Percentiles rank a stretch among this genome's conserved stretches.
Conservation (phyloP, 129 eudicot species). For the Flaveria trinervia region DNA sequence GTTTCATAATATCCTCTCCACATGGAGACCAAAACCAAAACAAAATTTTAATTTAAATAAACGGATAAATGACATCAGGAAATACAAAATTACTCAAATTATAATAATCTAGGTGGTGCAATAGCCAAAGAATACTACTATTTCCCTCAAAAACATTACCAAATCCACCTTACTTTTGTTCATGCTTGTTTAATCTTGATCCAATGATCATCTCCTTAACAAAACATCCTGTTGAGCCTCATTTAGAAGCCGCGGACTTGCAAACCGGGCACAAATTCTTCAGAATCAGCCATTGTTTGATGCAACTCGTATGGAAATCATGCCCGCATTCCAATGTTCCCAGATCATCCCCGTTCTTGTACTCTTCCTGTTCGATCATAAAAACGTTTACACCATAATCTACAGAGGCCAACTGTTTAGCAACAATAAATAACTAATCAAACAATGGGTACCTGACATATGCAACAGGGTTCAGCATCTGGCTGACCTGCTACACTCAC, state of each 20-base stretch:
- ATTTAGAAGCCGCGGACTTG: conserved; percentile 58
- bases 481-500: conserved; percentile 22
- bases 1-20: conserved; percentile 28
- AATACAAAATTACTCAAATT: conserved; percentile 28
- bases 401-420: not conserved
- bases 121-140: conserved; percentile 21
- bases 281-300: conserved; percentile 83
- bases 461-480: conserved; percentile 81
- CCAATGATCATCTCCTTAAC: conserved; percentile 27
- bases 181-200: conserved; percentile 16
- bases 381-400: not conserved
- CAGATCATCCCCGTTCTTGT: conserved; percentile 60
- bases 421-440: not conserved
- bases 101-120: conserved; percentile 18
- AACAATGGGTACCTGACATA: conserved; percentile 61
- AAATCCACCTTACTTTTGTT: conserved; percentile 20
- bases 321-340: conserved; percentile 86
- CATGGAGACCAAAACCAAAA: conserved; percentile 24
- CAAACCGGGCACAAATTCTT: conserved; percentile 92
- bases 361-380: conserved; percentile 55
- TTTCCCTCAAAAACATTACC: conserved; percentile 22
- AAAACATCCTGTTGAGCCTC: not conserved
- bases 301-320: conserved; percentile 68
- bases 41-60: conserved; percentile 21
- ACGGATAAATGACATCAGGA: conserved; percentile 15